Evolutionary conservation across 192 early-diverging fungal genomes (phyloP), one percentile per base, ranked within the genome.

Genomic region (Rhizoclosmatium sp.): DNA sequence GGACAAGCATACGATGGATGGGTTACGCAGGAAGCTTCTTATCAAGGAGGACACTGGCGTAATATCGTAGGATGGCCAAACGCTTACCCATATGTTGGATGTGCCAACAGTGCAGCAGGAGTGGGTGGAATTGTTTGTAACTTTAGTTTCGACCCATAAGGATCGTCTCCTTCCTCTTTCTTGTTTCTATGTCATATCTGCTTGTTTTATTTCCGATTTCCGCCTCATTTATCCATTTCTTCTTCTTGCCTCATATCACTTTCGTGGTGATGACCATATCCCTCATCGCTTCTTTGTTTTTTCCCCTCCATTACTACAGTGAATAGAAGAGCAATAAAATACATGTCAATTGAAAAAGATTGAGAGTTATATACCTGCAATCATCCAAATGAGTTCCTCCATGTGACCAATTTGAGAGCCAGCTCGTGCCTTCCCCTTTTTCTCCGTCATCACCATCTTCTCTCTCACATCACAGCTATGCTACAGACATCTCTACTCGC

Each of bases 81-180:
- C 4, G 45, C 41, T 31, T 76, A 76, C 42, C 61, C 62, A 42
- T 76, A 76, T 56, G 23, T 76, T 23, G 75, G 75, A 41, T 76
- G 75, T 46, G 75, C 75, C 3, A 64, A 66, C 4, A 46, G 41
- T 12, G 2, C 4, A 10, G 9, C 39, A 39, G 64, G 64, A 12
- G 47, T n/a, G 5, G 47, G 47, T 4, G 75, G 62, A 41, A 76
- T 76, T 40, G 75, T 76, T 1, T 76, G 75, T 47, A 54, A 76
- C 47, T 76, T 76, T 59, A 31, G 19, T 40, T 51, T 16, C 45
- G 10, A 14, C 9, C 75, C 75, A 64, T 76, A 42, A 66, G 10
- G 69, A 40, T 0, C 31, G 31, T 31, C 31, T 31, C 31, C 31
- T 31, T 31, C 31, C 31, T 31, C 31, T 31, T 31, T 31, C 31